These are phyloP conservation scores for Hyphopichia buzzinii DNA, from an alignment of 1,139 yeast genomes.

Conservation along the genomic window DNA sequence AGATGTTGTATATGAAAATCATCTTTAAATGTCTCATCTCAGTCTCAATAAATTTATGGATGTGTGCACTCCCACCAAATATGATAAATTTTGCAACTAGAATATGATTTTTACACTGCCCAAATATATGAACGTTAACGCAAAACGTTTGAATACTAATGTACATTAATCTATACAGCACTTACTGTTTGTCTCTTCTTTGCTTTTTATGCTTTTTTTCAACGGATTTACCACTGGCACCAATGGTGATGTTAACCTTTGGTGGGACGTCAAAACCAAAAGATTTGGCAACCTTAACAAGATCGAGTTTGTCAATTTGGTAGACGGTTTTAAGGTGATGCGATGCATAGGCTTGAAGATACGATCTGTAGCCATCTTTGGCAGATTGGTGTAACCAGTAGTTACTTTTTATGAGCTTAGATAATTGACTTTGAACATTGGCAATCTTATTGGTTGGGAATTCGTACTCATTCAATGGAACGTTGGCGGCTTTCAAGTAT, in stretches of 20 bases:
- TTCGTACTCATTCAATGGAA: conserved; percentile 94
- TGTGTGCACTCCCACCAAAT: too few species aligned
- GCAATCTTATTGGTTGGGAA: conserved; percentile 93
- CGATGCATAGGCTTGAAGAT: conserved; percentile 94
- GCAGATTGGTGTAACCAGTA: conserved; percentile 95
- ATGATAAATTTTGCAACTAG: too few species aligned
- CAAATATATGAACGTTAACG: too few species aligned
- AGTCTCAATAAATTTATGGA: too few species aligned
- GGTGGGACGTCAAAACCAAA: conserved; percentile 97
- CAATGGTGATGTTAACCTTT: conserved; percentile 92
- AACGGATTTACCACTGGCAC: conserved; percentile 76
- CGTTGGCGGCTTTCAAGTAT: conserved; percentile 93
- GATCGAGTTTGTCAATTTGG: conserved; percentile 90
- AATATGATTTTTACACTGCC: too few species aligned
- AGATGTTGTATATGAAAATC: not conserved
- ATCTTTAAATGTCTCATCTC: too few species aligned
- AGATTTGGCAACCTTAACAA: conserved; percentile 91
- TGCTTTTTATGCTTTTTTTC: conserved; percentile 52
- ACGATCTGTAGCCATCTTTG: conserved; percentile 94
- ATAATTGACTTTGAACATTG: conserved; percentile 90
- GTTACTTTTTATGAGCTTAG: conserved; percentile 85
- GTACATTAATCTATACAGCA: conserved; percentile 1
- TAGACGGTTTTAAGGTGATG: conserved; percentile 95
- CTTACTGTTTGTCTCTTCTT: conserved; percentile 25
- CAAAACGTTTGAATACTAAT: not conserved